Percentiles rank a stretch among this genome's conserved stretches.
Conservation (phyloP, 2,329 filamentous ascomycete species). For the Epichloe hybrida region DNA sequence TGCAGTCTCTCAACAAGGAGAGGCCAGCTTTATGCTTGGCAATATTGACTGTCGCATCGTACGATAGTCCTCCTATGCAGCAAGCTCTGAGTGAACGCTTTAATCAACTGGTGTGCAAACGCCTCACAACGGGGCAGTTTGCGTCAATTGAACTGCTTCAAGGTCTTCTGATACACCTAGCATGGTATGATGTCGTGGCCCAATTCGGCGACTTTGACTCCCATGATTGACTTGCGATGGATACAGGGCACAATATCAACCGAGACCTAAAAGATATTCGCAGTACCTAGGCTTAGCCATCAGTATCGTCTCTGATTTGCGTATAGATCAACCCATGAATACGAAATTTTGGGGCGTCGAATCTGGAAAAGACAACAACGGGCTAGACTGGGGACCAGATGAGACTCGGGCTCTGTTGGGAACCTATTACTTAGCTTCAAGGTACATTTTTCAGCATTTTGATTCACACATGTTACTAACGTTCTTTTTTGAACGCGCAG, state of each 20-base stretch:
- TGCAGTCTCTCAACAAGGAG: conserved; percentile 1
- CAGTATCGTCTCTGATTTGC: conserved; percentile 19
- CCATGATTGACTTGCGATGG: background rate
- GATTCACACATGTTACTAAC: background rate
- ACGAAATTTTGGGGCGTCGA: conserved; percentile 16
- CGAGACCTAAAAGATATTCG: conserved; percentile 13
- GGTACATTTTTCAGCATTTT: conserved; percentile 8
- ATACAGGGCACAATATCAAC: conserved; percentile 20
- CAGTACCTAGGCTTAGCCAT: conserved; percentile 18
- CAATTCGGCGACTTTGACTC: too few relatives aligned
- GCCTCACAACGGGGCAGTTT: conserved; percentile 13
- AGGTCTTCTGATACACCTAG: conserved; percentile 17
- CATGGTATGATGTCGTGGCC: conserved; percentile 13
- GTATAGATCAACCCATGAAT: conserved; percentile 16
- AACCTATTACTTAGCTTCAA: conserved; percentile 19
- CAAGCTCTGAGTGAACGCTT: conserved; percentile 14
- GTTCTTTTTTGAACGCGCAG: conserved; percentile 1
- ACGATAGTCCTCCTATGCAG: conserved; percentile 12
- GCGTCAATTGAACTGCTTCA: conserved; percentile 17
- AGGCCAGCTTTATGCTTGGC: conserved; percentile 16
- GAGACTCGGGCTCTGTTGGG: conserved; percentile 18
- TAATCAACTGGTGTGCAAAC: conserved; percentile 13
- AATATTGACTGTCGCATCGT: conserved; percentile 14
- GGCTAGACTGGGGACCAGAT: conserved; percentile 11
- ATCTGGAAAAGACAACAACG: conserved; percentile 7